phyloP scores from a whole-genome alignment of 108 stramenopile genomes.

The Nitzschia sp. region DNA sequence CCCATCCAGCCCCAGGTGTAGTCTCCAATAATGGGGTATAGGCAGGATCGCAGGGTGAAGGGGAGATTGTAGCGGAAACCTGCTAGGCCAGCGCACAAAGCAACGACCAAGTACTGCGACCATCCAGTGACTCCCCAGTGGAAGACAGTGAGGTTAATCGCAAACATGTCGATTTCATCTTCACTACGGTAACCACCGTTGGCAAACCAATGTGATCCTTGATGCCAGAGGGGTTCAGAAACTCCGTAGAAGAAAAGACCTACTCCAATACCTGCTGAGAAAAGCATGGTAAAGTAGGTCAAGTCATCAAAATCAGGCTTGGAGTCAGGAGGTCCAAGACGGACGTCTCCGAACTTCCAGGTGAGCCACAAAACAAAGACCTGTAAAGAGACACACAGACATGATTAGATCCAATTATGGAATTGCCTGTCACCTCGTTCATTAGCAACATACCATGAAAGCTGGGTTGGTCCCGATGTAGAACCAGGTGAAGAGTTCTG shows the following conservation, averaged over 20 bases:
- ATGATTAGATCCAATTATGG: neutral
- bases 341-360: constrained; percentile 48
- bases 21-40: constrained; percentile 60
- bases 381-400: neutral
- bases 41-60: constrained; percentile 52
- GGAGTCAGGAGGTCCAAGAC: constrained; percentile 41
- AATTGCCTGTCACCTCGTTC: neutral
- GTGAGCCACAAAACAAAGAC: constrained; percentile 46
- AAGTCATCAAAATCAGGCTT: constrained; percentile 52
- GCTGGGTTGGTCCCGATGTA: constrained; percentile 40
- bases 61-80: constrained; percentile 46
- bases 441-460: constrained; percentile 3
- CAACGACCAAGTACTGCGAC: constrained; percentile 54
- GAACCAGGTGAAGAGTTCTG: constrained; percentile 51
- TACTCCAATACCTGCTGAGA: constrained; percentile 59
- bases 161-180: constrained; percentile 51
- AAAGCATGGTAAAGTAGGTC: constrained; percentile 66
- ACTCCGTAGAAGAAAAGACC: constrained; percentile 38
- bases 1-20: constrained; percentile 64
- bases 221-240: constrained; percentile 59
- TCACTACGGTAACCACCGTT: constrained; percentile 53
- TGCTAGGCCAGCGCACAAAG: constrained; percentile 43
- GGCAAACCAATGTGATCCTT: constrained; percentile 28
- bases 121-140: constrained; percentile 72
- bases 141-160: constrained; percentile 53